A percentile compares a stretch with the other conserved stretches of the same genome.
Conservation (phyloP, 106 monocot species). For the Cymbidium sinense region DNA sequence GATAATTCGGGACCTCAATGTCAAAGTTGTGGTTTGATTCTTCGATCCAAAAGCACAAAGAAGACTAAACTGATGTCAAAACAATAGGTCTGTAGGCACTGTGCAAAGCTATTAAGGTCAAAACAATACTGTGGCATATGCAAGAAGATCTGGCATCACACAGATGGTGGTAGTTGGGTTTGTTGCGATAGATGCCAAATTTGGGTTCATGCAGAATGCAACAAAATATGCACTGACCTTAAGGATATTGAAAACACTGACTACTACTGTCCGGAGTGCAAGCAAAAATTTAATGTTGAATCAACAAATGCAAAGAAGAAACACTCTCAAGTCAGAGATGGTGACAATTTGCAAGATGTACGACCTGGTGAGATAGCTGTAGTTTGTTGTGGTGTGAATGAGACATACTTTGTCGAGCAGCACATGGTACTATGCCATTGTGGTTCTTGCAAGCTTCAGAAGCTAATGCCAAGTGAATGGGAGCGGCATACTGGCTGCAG, state of each 20-base stretch:
- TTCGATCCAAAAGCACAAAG: no score
- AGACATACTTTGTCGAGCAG: slow-evolving; percentile 53
- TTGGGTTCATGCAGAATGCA: slow-evolving; percentile 93
- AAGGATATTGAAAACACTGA: slow-evolving; percentile 60
- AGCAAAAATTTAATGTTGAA: no score
- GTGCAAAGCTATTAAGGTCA: slow-evolving; percentile 69
- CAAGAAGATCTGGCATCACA: no score
- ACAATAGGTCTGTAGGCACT: slow-evolving; percentile 62
- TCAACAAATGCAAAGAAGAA: slow-evolving; percentile 45
- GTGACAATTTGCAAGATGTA: slow-evolving; percentile 15
- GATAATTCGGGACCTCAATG: slow-evolving; percentile 38
- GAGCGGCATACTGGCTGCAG: slow-evolving; percentile 93
- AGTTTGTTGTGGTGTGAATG: slow-evolving; percentile 63
- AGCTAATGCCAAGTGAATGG: slow-evolving; percentile 41
- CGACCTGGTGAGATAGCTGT: slow-evolving; percentile 40
- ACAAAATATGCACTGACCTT: slow-evolving; percentile 37
- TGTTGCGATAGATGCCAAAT: no score
- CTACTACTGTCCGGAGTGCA: no score
- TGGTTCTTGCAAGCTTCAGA: slow-evolving; percentile 57
- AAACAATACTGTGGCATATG: slow-evolving; percentile 97
- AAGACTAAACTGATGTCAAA: slow-evolving; percentile 38
- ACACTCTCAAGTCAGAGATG: slow-evolving; percentile 21
- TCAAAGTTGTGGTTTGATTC: slow-evolving; percentile 60
- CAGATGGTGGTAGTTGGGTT: no score
- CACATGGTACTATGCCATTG: slow-evolving; percentile 74